Base-by-base conservation (phyloP, 805 yeast genomes). In the Yamadazyma endophytica region DNA sequence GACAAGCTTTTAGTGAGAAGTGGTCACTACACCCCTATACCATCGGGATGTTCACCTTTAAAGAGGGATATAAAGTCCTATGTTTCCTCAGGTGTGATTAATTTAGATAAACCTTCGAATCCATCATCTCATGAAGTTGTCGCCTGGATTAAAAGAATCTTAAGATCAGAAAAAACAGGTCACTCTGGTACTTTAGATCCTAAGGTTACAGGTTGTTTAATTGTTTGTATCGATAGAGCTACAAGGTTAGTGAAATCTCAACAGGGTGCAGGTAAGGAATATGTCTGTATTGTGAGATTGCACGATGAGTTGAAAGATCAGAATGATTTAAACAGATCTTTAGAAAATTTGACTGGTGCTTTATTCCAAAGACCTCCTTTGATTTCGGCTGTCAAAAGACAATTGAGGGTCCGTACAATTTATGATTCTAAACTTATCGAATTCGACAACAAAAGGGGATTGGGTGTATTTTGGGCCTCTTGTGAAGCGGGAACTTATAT, bases 401-500 rank as follows among this genome's bases (percentile, higher is more conserved):
- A 92, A 71, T 75, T 92, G 63, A 85, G 98, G 75, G 96, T 92
- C 42, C 80, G 98, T 68, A 92, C 97, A 44, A 89, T 92, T 57
- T 92, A 92, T 64, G 97, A 92, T 58, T 85, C 96, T 42, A 88
- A 90, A 46, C 73, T 92, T 58, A 79, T 92, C 52, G 98, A 92
- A 68, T 92, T 92, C 55, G 98, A 89, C 68, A 84, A 88, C 66
- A 89, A 92, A 68, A 82, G 97, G 65, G 90, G 92, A 50, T 74
- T 92, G 42, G 95, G 95, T 70, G 97, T 92, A 21, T 92, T 92
- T 72, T 92, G 98, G 98, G 98, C 97, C 38, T 84, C 95, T 24
- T 92, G 98, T 76, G 98, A 92, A 73, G 98, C 98, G 40, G 98
- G 98, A 68, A 92, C 98, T 39, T 92, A 92, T 69, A 92, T 92